phyloP scores from a whole-genome alignment of 1,284 basidiomycete species.

The Ustilago sp. region DNA sequence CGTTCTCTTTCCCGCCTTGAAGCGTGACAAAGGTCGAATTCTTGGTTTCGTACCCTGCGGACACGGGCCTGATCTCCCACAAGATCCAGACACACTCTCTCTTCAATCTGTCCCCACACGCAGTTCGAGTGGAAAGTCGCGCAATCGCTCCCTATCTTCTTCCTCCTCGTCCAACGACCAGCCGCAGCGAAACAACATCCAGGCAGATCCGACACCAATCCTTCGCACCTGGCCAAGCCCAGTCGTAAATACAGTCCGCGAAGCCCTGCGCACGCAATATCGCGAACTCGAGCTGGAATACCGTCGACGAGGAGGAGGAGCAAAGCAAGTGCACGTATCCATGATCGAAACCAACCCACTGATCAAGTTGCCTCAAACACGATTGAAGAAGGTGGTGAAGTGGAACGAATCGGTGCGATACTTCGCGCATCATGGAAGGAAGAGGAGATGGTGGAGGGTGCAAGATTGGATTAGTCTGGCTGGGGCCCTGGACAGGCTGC shows the following conservation, averaged over 20 bases:
- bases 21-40: slow-evolving; percentile 47
- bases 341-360: slow-evolving; percentile 41
- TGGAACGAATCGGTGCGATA: slow-evolving; percentile 45
- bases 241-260: slow-evolving; percentile 38
- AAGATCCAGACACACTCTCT: slow-evolving; percentile 43
- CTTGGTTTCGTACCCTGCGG: slow-evolving; percentile 48
- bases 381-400: slow-evolving; percentile 47
- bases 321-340: slow-evolving; percentile 22
- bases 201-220: slow-evolving; percentile 5
- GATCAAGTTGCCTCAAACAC: slow-evolving; percentile 26
- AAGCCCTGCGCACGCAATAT: slow-evolving; percentile 30
- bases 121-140: slow-evolving; percentile 20
- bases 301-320: slow-evolving; percentile 17
- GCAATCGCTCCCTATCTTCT: slow-evolving; percentile 26
- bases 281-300: slow-evolving; percentile 35
- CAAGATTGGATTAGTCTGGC: slow-evolving; percentile 3
- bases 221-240: slow-evolving; percentile 32
- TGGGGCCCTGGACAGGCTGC: slow-evolving; percentile 14
- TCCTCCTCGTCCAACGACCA: slow-evolving; percentile 3
- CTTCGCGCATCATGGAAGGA: slow-evolving; percentile 19
- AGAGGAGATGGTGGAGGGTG: slow-evolving; percentile 16
- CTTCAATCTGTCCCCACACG: slow-evolving; percentile 28
- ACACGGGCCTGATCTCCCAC: slow-evolving; percentile 33
- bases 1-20: slow-evolving; percentile 50
- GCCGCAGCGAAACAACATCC: background rate